Conservation (phyloP, 1,284 basidiomycete species). For the Phylloporus sp. region DNA sequence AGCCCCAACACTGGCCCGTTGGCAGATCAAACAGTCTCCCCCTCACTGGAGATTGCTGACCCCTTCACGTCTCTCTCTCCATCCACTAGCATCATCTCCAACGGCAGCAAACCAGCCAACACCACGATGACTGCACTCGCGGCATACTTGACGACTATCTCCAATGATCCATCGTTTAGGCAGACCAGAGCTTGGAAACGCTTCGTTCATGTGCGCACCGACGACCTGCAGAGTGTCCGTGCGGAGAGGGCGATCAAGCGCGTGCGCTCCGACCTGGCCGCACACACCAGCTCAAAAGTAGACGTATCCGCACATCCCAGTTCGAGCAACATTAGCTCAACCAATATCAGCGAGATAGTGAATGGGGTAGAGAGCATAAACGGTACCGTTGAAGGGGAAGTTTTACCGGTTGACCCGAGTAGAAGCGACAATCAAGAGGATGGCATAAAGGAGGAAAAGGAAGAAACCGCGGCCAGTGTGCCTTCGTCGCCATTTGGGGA, state of each 20-base stretch:
- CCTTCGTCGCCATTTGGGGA: constrained; percentile 28
- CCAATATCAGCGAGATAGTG: constrained; percentile 36
- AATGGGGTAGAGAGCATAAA: constrained; percentile 43
- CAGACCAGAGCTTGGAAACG: constrained; percentile 80
- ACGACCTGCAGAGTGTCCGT: constrained; percentile 86
- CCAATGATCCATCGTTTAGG: constrained; percentile 71
- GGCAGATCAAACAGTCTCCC: constrained; percentile 55
- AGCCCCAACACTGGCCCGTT: constrained; percentile 39
- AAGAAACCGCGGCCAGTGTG: constrained; percentile 32
- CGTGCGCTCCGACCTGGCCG: constrained; percentile 84
- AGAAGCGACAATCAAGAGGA: constrained; percentile 33
- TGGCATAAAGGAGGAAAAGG: constrained; percentile 43
- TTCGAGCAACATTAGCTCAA: constrained; percentile 39
- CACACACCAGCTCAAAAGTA: constrained; percentile 55
- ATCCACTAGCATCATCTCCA: constrained; percentile 32
- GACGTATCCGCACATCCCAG: constrained; percentile 30
- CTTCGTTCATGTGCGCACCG: constrained; percentile 84
- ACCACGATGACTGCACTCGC: constrained; percentile 74
- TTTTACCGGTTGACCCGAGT: constrained; percentile 21
- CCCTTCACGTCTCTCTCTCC: constrained; percentile 60
- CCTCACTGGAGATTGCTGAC: constrained; percentile 63
- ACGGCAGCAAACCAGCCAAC: constrained; percentile 42
- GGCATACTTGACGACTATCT: constrained; percentile 79
- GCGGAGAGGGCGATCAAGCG: constrained; percentile 88
- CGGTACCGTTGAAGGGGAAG: constrained; percentile 36